A percentile compares a stretch with the other conserved stretches of the same genome.
phyloP scores from a whole-genome alignment of 805 yeast species.

The Teunomyces funiuensis region DNA sequence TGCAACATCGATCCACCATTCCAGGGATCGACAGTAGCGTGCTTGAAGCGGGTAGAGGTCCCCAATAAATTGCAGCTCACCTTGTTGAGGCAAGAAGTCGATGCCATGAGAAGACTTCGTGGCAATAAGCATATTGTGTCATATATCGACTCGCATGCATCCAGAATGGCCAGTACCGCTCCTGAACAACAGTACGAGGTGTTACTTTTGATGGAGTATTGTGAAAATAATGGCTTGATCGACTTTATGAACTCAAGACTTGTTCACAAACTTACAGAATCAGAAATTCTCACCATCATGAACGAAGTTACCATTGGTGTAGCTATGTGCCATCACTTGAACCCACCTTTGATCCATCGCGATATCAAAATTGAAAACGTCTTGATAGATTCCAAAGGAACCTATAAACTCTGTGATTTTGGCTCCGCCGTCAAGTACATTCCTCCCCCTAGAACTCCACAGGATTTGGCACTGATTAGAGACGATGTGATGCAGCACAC shows the following conservation, averaged over 20 bases:
- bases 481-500: conserved; percentile 76
- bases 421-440: conserved; percentile 73
- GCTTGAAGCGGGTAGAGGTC: conserved; percentile 92
- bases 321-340: conserved; percentile 71
- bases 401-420: conserved; percentile 75
- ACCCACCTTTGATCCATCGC: conserved; percentile 71
- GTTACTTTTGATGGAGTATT: conserved; percentile 75
- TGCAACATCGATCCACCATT: conserved; percentile 66
- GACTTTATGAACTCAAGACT: conserved; percentile 78
- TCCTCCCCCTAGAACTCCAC: conserved; percentile 60
- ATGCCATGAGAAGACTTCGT: conserved; percentile 87
- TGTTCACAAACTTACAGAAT: conserved; percentile 63
- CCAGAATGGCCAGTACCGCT: conserved; percentile 46
- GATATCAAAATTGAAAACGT: conserved; percentile 86
- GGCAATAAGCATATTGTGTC: conserved; percentile 82
- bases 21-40: conserved; percentile 58
- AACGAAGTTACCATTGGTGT: conserved; percentile 71
- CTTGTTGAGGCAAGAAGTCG: conserved; percentile 89
- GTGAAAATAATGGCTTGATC: conserved; percentile 71
- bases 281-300: conserved; percentile 67
- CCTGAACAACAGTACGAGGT: conserved; percentile 67
- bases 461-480: conserved; percentile 58
- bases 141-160: conserved; percentile 94
- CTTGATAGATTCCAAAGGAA: conserved; percentile 55
- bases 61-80: conserved; percentile 86